Base-by-base conservation (phyloP, 495 filamentous ascomycete species). In the Penicillium chermesinum region DNA sequence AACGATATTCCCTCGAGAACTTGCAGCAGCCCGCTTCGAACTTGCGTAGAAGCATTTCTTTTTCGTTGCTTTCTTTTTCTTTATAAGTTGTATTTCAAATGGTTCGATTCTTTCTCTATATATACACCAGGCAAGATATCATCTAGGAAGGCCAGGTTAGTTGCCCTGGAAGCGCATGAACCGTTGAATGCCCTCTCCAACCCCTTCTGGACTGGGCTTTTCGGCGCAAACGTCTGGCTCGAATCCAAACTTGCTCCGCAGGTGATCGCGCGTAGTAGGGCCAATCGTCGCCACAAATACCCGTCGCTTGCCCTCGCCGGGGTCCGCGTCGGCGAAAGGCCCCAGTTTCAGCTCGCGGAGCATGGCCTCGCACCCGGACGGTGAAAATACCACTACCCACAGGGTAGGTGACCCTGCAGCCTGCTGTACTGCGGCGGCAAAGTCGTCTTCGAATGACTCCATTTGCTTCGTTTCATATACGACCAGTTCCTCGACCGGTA, bases 361-460 rank as follows among this genome's bases (percentile, higher is more conserved):
- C 85, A 95, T 87, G 55, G 80, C 83, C 63, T 86, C 83, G 55
- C 88, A 93, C 1, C 88, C 91, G 15, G 84, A 89, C 1, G 93
- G 89, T 34, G 91, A 96, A 57, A 99, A 99, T 7, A 97, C 86
- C 10, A 96, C 87, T 1, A 91, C 82, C 91, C 93, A 97, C 54
- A 85, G 25, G 46, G 2, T 15, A n/a, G 14, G 15, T 16, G 7
- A 54, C 22, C 56, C 46, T 7, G 49, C 40, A 7, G 57, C 58
- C 14, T 12, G 41, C 44, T 19, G 10, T 16, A 69, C 8, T 73
- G 41, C 58, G 7, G 46, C 48, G 14, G 51, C 57, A 53, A 96
- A 95, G 45, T 85, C 72, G 0, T 70, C 55, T 46, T 79, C 75
- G 57, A 97, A 97, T 9, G 76, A 79, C 20, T 74, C 75, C 78